Base-by-base conservation (phyloP, 106 monocot species). In the Vanilla planifolia region DNA sequence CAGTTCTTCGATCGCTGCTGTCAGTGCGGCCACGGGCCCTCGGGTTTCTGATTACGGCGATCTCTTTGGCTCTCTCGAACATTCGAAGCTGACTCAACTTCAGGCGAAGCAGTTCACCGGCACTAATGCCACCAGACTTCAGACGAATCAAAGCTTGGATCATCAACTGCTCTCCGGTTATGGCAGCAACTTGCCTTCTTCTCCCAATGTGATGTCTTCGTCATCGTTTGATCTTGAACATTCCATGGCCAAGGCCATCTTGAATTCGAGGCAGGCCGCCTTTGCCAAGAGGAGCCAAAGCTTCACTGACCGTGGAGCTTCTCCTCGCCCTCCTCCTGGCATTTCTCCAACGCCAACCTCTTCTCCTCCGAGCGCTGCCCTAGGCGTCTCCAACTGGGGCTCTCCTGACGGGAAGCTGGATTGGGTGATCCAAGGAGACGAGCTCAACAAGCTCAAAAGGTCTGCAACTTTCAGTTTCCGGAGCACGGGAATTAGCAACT, bases 391-490 rank as follows among this genome's bases (percentile, higher is more conserved):
- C 15, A 58, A 55, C 33, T 83, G 83, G 80, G 76, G 62, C 8
- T 77, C 73, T 2, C 76, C 77, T 2, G 65, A 48, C 26, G 79
- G 85, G 17, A 76, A 70, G 45, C 45, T 85, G 1, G 80, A 85
- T 21, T 85, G 85, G 85, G 85, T 79, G 0, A 48, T 85, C 8
- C 76, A 85, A 60, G 85, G 76, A 1, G 85, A 85, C 26, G 85
- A 85, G 51, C 63, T 85, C 30, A 79, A 69, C 73, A 80, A 80
- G 62, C 66, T 85, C 15, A 76, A 77, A 19, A 80, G 74, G 59
- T 80, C 85, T 1, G 70, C 61, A 1, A 73, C 85, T 36, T 80
- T 85, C 17, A 73, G 36, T 17, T 57, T 62, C 67, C 68, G 80
- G 4, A 74, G 19, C 67, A 74, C 55, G 6, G 50, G 43, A 19